Conservation (phyloP, 371 early-diverging fungal genomes). For the Blastocladiella emersonii region DNA sequence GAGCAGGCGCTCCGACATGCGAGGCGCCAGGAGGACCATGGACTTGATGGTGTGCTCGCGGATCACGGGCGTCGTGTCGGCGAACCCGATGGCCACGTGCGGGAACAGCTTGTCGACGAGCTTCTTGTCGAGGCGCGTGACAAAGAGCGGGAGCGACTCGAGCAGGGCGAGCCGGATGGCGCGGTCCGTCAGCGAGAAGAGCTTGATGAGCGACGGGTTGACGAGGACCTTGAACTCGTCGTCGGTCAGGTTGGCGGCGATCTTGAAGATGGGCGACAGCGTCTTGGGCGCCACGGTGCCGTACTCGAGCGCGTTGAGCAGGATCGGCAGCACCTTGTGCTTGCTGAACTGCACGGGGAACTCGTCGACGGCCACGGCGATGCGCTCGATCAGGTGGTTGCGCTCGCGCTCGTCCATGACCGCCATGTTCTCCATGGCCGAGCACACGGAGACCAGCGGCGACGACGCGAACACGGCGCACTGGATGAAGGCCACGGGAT, state of each 20-base stretch:
- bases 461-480: background rate
- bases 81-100: slow-evolving; percentile 72
- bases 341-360: slow-evolving; percentile 72
- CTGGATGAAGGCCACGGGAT: slow-evolving; percentile 55
- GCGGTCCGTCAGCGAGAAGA: slow-evolving; percentile 82
- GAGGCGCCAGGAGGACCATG: slow-evolving; percentile 7
- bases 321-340: slow-evolving; percentile 78
- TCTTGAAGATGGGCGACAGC: slow-evolving; percentile 64
- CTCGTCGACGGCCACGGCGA: slow-evolving; percentile 41
- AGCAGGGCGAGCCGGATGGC: slow-evolving; percentile 70
- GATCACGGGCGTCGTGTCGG: slow-evolving; percentile 74
- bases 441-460: background rate
- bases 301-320: slow-evolving; percentile 77
- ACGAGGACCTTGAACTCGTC: slow-evolving; percentile 58
- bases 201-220: slow-evolving; percentile 55
- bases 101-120: slow-evolving; percentile 76
- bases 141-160: slow-evolving; percentile 57
- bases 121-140: slow-evolving; percentile 51
- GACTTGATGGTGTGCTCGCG: slow-evolving; percentile 77
- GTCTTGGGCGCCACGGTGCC: slow-evolving; percentile 83
- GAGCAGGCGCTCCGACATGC: slow-evolving; percentile 55
- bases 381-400: slow-evolving; percentile 50
- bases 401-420: slow-evolving; percentile 73
- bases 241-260: slow-evolving; percentile 53
- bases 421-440: slow-evolving; percentile 58